Conservation (phyloP, 2,329 filamentous ascomycete genomes). For the Corinectria fuckeliana region DNA sequence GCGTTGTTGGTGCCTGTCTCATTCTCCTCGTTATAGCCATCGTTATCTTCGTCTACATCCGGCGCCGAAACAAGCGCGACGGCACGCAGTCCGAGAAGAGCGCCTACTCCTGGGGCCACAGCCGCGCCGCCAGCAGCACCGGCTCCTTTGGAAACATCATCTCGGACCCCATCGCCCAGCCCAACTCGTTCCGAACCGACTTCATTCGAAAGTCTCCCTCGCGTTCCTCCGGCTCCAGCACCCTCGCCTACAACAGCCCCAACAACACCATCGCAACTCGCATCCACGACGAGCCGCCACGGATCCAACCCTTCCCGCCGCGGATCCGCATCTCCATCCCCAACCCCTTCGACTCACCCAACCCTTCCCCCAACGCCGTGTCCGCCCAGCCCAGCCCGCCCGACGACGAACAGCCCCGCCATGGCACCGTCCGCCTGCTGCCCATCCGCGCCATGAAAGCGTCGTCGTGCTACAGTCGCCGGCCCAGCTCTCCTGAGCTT, state of each 20-base stretch:
- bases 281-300: conserved; percentile 19
- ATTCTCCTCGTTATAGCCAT: conserved; percentile 49
- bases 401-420: conserved; percentile 36
- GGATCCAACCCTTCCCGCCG: conserved; percentile 19
- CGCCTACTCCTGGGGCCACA: conserved; percentile 21
- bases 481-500: conserved; percentile 42
- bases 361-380: conserved; percentile 31
- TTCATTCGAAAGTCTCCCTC: conserved; percentile 54
- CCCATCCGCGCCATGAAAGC: conserved; percentile 51
- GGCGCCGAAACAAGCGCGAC: conserved; percentile 39
- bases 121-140: conserved; percentile 30
- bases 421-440: conserved; percentile 39
- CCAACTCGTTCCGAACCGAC: conserved; percentile 55
- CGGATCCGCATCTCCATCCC: conserved; percentile 43
- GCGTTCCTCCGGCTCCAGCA: conserved; percentile 16
- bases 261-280: not conserved
- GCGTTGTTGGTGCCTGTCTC: conserved; percentile 54
- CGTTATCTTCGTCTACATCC: conserved; percentile 49
- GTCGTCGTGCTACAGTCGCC: conserved; percentile 33
- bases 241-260: conserved; percentile 19
- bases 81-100: conserved; percentile 29
- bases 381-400: conserved; percentile 33
- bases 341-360: conserved; percentile 46
- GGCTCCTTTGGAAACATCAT: conserved; percentile 54
- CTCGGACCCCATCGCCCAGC: conserved; percentile 61